Evolutionary conservation across 148 eudicot species (phyloP), one percentile per base, ranked within the genome.

Genomic region (Agrostemma githago): DNA sequence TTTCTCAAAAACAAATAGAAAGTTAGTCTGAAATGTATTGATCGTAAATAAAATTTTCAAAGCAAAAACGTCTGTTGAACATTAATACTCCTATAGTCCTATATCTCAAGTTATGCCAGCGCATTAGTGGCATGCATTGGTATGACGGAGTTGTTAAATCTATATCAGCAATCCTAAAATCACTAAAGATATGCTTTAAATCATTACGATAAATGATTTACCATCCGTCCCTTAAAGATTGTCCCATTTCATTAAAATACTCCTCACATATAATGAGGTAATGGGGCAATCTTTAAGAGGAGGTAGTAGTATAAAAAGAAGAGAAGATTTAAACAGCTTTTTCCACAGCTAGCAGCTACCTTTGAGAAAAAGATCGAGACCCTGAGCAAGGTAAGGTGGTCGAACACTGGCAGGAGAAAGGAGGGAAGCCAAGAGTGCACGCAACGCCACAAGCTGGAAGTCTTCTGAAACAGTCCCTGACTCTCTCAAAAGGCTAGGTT

Each of bases 371-470:
- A 94, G 89, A 74, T 89, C 85, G 56, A 94, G 89, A 64, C 90
- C 88, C 71, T 79, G 89, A 42, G 89, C 79, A 39, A 94, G 88
- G 84, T 82, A 76, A 16, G 92, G 88, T 16, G 97, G 90, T 57
- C 96, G 91, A 72, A 78, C 74, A 77, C 82, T 89, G 43, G 90
- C 75, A 46, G 93, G 91, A 11, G 96, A 90, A 74, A 89, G 85
- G 79, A 94, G 93, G 81, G 97, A 94, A 70, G 93, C 91, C 82
- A 88, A 77, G 75, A 91, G 84, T 76, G 98, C 92, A 83, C 72
- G 88, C 69, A 94, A 83, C 57, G 98, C 87, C 62, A 88, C 97
- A 80, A 88, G 86, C 81, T 89, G 95, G 73, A 86, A 87, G 75
- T 88, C 93, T 68, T 87, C 83, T 86, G 88, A 89, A 64, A 72